Evolutionary conservation across 768 basidiomycete species (phyloP).

Genomic region (Tephrocybe rancida): DNA sequence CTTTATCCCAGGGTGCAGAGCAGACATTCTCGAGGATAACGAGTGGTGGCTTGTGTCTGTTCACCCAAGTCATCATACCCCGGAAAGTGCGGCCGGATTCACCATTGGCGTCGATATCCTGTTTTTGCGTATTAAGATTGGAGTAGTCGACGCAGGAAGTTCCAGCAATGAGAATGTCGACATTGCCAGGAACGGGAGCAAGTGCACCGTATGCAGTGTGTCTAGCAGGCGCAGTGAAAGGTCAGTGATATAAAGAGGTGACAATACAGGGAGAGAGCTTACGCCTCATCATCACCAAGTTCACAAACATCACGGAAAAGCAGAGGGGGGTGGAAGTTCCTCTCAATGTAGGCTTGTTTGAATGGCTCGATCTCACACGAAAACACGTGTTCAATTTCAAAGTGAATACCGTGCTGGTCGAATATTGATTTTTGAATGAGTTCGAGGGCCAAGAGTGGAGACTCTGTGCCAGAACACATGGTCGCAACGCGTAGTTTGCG

Average conservation of each 20-base stretch:
- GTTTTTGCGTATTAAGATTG: conserved; percentile 91
- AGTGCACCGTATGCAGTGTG: conserved; percentile 91
- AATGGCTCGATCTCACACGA: conserved; percentile 97
- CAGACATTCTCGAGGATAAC: conserved; percentile 96
- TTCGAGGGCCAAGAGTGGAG: conserved; percentile 87
- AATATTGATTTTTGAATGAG: conserved; percentile 78
- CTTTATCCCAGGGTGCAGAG: conserved; percentile 82
- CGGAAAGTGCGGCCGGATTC: conserved; percentile 94
- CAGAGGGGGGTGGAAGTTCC: conserved; percentile 91
- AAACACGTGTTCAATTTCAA: conserved; percentile 90
- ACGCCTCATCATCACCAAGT: conserved; percentile 79
- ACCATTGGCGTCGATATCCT: conserved; percentile 85
- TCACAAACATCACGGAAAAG: conserved; percentile 95
- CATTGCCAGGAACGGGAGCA: conserved; percentile 85
- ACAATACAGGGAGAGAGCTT: conserved; percentile 32
- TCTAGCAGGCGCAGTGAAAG: conserved; percentile 38
- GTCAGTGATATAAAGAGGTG: conserved; percentile 2
- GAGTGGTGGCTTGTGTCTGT: conserved; percentile 83
- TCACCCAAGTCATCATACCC: conserved; percentile 94
- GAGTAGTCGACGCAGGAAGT: conserved; percentile 98
- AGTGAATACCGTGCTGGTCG: conserved; percentile 60
- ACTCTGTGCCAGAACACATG: conserved; percentile 98
- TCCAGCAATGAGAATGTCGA: conserved; percentile 89
- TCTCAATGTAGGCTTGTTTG: conserved; percentile 96
- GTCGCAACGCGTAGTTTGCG: conserved; percentile 92